Base-by-base conservation (phyloP, 2,329 filamentous ascomycete genomes). In the Helotiales sp. region DNA sequence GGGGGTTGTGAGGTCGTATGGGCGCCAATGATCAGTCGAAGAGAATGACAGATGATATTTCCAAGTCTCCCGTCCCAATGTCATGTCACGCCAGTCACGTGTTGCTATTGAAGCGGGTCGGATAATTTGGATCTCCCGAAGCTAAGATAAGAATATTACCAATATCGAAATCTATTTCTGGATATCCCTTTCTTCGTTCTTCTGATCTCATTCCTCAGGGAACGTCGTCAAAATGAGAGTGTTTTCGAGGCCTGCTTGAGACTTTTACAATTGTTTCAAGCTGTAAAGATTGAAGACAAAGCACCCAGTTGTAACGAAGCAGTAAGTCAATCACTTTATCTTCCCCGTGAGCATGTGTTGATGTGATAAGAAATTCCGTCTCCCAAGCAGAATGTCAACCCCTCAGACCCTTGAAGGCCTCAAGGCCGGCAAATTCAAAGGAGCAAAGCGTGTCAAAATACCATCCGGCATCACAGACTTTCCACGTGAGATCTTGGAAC, bases 401-500 rank as follows among this genome's bases (percentile, higher is more conserved):
- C 44, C 49, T 25, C 63, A 66, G 42, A 63, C 61, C 27, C 33
- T 65, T 2, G 54, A 65, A 53, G 61, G 57, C 6, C 59, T 67
- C 12, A 56, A 58, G 42, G 60, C 64, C 17, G 66, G 67, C 3
- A 50, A 65, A 34, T 66, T 67, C 52, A 65, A 66, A 49, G 66
- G 66, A 27, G 40, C 59, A 30, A 68, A 66, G 54, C 60, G 60
- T 22, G 49, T 71, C 24, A 71, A 71, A 49, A 44, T 71, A 31
- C 58, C 66, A 22, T 61, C 56, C 48, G 59, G 61, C 5, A 55
- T 71, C 33, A 61, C 63, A 25, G 38, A 57, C 1, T 75, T 80
- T 34, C 78, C 77, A 1, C 38, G 55, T 1, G 72, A 76, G 57
- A 74, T 81, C 29, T 63, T 79, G 6, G 66, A 72, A 6, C 70